Base-by-base conservation (phyloP, 2,329 filamentous ascomycete genomes). In the Alternaria longipes region DNA sequence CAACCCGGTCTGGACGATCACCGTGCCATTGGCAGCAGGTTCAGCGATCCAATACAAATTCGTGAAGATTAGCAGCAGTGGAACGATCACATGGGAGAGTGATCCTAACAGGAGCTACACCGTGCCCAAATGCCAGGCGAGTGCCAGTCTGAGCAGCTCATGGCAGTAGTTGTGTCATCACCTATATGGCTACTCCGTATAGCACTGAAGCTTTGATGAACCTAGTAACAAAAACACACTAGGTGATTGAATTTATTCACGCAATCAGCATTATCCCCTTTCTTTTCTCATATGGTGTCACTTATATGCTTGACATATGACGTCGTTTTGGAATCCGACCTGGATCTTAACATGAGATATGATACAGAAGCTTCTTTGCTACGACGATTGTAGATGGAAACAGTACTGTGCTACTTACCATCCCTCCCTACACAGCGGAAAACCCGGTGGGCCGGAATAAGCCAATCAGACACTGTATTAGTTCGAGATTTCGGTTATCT, bases 1-100 rank as follows among this genome's bases (percentile, higher is more conserved):
- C 38, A 74, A 81, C 34, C 83, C 83, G 3, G 54, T 85, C 18
- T 86, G 84, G 84, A 79, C 70, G n/a, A 78, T 77, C 0, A 79
- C 75, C 18, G 62, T 84, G 8, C 75, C 71, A 26, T 64, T 85
- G 56, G 59, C 73, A 1, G 79, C 81, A 0, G 83, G 81, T 0
- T 70, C 79, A 60, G 69, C 67, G 0, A 70, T 84, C 4, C 73
- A 65, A 57, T 86, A 85, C 64, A 80, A 79, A 67, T 86, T 84
- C 60, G 77, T 82, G 5, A 76, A 81, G 32, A 74, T 82, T 61
- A 75, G 83, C 68, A 78, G 83, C 60, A 81, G 79, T 56, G 78
- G 78, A 0, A 77, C 81, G 54, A 79, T 78, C 36, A 79, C 83
- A 7, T 84, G 81, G 74, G 84, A 86, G 78, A 78, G 74, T 42